Evolutionary conservation across 2,329 filamentous ascomycete species (phyloP).

Genomic region (Elsinoe necatrix): DNA sequence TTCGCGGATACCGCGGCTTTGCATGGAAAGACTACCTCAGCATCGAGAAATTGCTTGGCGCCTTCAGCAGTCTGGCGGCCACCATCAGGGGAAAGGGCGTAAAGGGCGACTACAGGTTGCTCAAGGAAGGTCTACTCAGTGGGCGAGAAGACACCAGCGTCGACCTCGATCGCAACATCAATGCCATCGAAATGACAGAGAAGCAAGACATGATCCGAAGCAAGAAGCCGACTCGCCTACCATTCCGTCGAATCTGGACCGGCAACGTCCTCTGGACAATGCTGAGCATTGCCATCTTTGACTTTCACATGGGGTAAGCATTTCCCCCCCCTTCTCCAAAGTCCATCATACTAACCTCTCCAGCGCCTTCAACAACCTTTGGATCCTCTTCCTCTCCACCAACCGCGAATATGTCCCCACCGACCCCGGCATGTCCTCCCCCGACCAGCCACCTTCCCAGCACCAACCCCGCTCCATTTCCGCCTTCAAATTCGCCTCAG

Average conservation of each 20-base stretch:
- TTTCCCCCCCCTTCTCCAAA: neutral
- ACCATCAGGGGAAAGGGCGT: slow-evolving; percentile 18
- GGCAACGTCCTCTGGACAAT: slow-evolving; percentile 50
- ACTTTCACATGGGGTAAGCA: slow-evolving; percentile 54
- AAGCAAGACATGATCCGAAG: slow-evolving; percentile 25
- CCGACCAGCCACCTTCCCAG: slow-evolving; percentile 29
- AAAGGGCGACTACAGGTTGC: slow-evolving; percentile 22
- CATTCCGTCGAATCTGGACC: slow-evolving; percentile 46
- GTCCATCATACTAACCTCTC: neutral
- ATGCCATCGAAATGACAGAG: slow-evolving; percentile 28
- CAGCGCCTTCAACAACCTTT: slow-evolving; percentile 64
- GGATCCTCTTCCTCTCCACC: slow-evolving; percentile 68
- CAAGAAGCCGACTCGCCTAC: slow-evolving; percentile 35
- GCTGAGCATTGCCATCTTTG: slow-evolving; percentile 58
- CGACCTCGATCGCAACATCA: slow-evolving; percentile 27
- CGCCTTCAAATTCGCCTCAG: slow-evolving; percentile 58
- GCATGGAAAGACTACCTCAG: slow-evolving; percentile 7
- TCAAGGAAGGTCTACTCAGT: slow-evolving; percentile 28
- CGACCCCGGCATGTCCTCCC: slow-evolving; percentile 28
- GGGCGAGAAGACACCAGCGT: slow-evolving; percentile 24
- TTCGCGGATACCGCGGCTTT: slow-evolving; percentile 24
- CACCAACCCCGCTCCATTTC: slow-evolving; percentile 17
- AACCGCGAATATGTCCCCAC: slow-evolving; percentile 45
- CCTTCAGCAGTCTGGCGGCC: neutral
- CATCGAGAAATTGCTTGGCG: slow-evolving; percentile 7